Base-by-base conservation (phyloP, 192 early-diverging fungal species). In the Mortierella hygrophila region DNA sequence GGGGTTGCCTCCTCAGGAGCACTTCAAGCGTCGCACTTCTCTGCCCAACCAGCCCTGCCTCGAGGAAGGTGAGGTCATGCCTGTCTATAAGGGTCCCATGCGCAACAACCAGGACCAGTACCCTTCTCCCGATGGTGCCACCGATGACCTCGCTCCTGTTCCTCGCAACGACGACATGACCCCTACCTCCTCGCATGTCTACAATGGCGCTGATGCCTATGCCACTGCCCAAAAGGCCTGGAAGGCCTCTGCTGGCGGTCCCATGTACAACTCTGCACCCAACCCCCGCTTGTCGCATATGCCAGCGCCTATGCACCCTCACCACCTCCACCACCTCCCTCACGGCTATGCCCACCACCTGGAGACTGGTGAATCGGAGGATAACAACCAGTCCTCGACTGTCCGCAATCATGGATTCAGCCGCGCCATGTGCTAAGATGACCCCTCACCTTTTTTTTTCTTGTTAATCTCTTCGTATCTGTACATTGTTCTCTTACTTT, bases 381-480 rank as follows among this genome's bases (percentile, higher is more conserved):
- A 40, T 11, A 29, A 21, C 35, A 40, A 13, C 23, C 57, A 47
- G 11, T 15, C 11, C 32, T 15, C 60, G 3, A 23, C 55, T 35
- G 72, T 37, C 35, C 21, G 68, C 10, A 57, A 52, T 44, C 77
- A 77, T 40, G 70, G 75, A 21, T 49, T 55, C 10, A 83, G 82
- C 41, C 82, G 82, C 21, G 83, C 83, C 13, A 85, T 85, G 83
- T 85, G 83, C 32, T 85, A 72, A 85, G 37, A 21, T n/a, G n/a
- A 63, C 40, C 4, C 10, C 15, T 69, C n/a, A 18, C 49, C 16
- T 21, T 52, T 20, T 21, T 52, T 52, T 52, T 54, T 52, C 49
- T 81, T 23, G 54, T 69, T 54, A 20, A 63, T 70, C 29, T 73
- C 13, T 20, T 52, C n/a, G 46, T 68, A 46, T 77, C 35, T 52